These are phyloP conservation scores for Penicillium soppii DNA, from an alignment of 495 filamentous ascomycete species.

Conservation along the genomic window DNA sequence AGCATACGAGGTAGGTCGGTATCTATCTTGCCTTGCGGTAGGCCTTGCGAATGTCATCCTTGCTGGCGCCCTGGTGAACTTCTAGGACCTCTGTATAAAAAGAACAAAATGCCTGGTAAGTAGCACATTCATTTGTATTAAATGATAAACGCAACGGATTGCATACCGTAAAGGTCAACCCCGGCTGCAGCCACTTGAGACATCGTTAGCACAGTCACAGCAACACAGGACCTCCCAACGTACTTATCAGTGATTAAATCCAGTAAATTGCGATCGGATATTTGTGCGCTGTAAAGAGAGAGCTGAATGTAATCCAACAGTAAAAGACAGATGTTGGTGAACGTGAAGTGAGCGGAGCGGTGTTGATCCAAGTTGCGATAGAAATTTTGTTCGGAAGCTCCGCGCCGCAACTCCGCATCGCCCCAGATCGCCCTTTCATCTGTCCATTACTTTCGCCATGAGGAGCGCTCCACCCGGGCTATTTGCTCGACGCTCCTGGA, in stretches of 20 bases:
- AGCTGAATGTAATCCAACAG: neutral
- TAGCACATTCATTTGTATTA: neutral
- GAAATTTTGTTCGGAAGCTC: constrained; percentile 28
- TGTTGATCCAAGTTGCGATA: constrained; percentile 16
- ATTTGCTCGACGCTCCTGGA: constrained; percentile 40
- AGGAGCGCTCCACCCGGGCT: constrained; percentile 17
- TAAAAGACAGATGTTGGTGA: neutral
- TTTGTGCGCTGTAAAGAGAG: neutral
- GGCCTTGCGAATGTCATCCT: constrained; percentile 91
- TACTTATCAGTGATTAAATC: neutral
- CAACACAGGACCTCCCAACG: neutral
- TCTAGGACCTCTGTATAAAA: constrained; percentile 66
- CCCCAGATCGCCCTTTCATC: neutral
- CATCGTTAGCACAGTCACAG: constrained; percentile 16
- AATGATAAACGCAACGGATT: neutral
- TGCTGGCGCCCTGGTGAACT: constrained; percentile 64
- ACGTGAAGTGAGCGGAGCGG: constrained; percentile 7
- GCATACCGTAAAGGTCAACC: constrained; percentile 50
- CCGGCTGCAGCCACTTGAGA: constrained; percentile 36
- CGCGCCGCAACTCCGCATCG: constrained; percentile 27
- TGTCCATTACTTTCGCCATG: neutral
- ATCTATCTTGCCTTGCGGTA: constrained; percentile 77
- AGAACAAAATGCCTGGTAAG: constrained; percentile 19
- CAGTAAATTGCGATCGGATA: neutral
- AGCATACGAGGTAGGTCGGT: neutral